phyloP scores from a whole-genome alignment of 768 basidiomycete genomes.

The Coprinopsis cinerea region DNA sequence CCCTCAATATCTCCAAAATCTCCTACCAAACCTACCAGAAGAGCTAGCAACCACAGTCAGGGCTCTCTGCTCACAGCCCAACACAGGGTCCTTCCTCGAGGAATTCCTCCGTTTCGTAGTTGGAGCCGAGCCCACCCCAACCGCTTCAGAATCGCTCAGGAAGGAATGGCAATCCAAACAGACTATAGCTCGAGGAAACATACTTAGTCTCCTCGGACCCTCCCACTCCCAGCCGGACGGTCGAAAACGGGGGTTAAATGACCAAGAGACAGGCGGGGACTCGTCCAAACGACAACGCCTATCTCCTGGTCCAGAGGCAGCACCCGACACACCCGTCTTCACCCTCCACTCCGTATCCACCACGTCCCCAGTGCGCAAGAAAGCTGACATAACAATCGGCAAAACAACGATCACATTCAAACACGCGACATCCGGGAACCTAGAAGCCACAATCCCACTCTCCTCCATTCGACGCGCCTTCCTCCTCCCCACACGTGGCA shows the following conservation, averaged over 20 bases:
- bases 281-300: constrained; percentile 31
- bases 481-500: constrained; percentile 69
- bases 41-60: not conserved
- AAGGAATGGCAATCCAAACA: not conserved
- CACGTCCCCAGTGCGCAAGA: constrained; percentile 73
- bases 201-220: not conserved
- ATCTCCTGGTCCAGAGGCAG: constrained; percentile 12
- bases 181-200: not conserved
- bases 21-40: not conserved
- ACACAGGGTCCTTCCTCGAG: not conserved
- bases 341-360: constrained; percentile 60
- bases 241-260: constrained; percentile 2
- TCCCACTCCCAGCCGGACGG: not conserved
- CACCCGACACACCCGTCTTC: constrained; percentile 34
- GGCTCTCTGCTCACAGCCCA: not conserved
- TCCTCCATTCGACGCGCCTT: constrained; percentile 54
- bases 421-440: constrained; percentile 40
- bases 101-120: constrained; percentile 3
- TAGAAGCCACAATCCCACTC: constrained; percentile 48
- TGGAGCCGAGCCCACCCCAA: not conserved
- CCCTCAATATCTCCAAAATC: not conserved
- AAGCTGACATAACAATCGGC: constrained; percentile 60
- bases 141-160: not conserved
- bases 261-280: constrained; percentile 15
- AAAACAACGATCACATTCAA: constrained; percentile 44